A percentile compares a stretch with the other conserved stretches of the same genome.
Evolutionary conservation across 2,329 filamentous ascomycete genomes (phyloP).

Genomic region (Corniculantispora saksenae): DNA sequence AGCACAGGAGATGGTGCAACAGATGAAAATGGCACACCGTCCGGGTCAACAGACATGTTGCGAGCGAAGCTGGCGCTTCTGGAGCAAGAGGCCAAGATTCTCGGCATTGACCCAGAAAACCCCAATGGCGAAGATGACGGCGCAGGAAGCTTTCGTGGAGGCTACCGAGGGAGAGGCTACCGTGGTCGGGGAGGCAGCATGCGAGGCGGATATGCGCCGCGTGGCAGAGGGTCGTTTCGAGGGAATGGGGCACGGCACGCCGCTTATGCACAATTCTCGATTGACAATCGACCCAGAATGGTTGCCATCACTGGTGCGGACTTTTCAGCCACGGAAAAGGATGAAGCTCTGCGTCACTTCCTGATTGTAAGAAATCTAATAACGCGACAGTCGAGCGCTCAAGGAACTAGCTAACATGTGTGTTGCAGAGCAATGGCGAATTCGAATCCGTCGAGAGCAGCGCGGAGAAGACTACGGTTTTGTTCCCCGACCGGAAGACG

Average conservation of each 20-base stretch:
- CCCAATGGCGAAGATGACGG: conserved; percentile 36
- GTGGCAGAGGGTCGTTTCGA: conserved; percentile 40
- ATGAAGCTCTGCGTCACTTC: conserved; percentile 71
- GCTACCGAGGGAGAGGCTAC: conserved; percentile 31
- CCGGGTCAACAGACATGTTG: conserved; percentile 59
- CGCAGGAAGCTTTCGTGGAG: conserved; percentile 34
- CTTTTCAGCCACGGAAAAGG: conserved; percentile 61
- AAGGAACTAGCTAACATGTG: background rate
- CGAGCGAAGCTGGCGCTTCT: conserved; percentile 71
- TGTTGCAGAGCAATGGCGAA: conserved; percentile 59
- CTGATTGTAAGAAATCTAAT: conserved; percentile 58
- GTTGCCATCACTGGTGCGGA: conserved; percentile 65
- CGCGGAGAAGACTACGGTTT: conserved; percentile 52
- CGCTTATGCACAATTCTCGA: conserved; percentile 62
- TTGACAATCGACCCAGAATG: conserved; percentile 75
- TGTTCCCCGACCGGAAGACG: conserved; percentile 67
- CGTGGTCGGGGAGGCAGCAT: conserved; percentile 44
- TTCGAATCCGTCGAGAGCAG: conserved; percentile 59
- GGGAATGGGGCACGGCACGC: conserved; percentile 51
- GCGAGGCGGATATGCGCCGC: conserved; percentile 36
- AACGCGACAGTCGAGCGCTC: no score
- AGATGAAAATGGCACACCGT: conserved; percentile 27
- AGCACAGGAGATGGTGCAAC: conserved; percentile 33
- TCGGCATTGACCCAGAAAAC: conserved; percentile 64
- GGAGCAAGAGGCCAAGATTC: conserved; percentile 68